A percentile compares a stretch with the other conserved stretches of the same genome.
phyloP scores from a whole-genome alignment of 371 early-diverging fungal species.

The Mortierella sp. region DNA sequence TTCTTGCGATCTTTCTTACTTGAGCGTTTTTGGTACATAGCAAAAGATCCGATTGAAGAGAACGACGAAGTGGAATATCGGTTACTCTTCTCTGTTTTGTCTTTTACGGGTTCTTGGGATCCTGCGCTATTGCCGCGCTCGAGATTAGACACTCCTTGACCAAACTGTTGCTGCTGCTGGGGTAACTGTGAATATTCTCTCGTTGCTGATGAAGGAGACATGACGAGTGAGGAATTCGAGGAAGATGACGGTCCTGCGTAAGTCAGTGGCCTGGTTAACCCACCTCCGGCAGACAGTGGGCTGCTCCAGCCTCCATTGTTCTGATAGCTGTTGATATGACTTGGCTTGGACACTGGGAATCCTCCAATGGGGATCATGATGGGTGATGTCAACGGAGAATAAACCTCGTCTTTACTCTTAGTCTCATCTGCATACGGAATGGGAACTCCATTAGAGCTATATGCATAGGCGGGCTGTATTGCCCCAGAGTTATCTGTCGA shows the following conservation, averaged over 20 bases:
- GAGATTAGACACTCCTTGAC: not conserved
- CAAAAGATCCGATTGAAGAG: conserved; percentile 43
- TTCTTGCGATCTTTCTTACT: conserved; percentile 47
- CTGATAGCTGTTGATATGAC: conserved; percentile 1
- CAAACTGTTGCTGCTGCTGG: conserved; percentile 7
- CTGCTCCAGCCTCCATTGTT: conserved; percentile 30
- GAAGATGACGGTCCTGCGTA: conserved; percentile 37
- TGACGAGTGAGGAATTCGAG: conserved; percentile 26
- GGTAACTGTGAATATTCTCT: conserved; percentile 1
- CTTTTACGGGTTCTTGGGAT: conserved; percentile 11
- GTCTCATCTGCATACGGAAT: conserved; percentile 51
- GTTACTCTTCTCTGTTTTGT: conserved; percentile 23
- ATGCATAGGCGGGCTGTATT: not conserved
- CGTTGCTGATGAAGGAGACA: conserved; percentile 21
- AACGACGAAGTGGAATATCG: conserved; percentile 46
- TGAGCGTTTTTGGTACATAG: conserved; percentile 28
- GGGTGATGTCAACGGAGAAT: conserved; percentile 50
- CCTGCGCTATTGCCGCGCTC: conserved; percentile 10
- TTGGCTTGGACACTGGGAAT: conserved; percentile 20
- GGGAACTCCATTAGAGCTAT: conserved; percentile 18
- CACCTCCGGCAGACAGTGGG: conserved; percentile 25
- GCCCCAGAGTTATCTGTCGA: not conserved
- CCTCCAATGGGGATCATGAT: conserved; percentile 52
- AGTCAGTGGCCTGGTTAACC: conserved; percentile 32
- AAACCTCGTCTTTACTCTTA: conserved; percentile 49